Evolutionary conservation across 345 rosid species (phyloP), one percentile per base, ranked within the genome.

Genomic region (Citrus glauca): DNA sequence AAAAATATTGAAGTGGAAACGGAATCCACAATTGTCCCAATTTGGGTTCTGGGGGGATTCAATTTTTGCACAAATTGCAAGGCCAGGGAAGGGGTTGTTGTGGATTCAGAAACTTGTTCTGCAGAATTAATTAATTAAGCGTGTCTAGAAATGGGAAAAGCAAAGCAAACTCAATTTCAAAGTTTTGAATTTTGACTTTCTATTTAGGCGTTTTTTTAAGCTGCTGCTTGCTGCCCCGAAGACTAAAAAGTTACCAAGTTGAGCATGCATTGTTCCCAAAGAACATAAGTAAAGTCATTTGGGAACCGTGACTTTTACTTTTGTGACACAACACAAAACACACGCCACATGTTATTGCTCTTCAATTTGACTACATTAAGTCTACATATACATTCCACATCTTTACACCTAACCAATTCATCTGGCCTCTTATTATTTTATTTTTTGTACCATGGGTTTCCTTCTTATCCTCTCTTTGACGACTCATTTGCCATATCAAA

Each of bases 301-400:
- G 73, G 63, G 64, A 62, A 27, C 42, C 66, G 55, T 69, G 69
- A 71, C 63, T 28, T 62, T 42, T 42, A 62, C 42, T 45, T 62
- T 45, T 57, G 17, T 45, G 50, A 45, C 17, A 1, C 17, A 11
- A 13, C 50, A 45, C 5, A 45, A 45, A 16, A 33, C 55, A 32
- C 16, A 62, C n/a, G 9, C 61, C 38, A 45, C 48, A 62, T 25
- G 75, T 24, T 27, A 35, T 35, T 66, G 61, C 30, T 56, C 50
- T 62, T 64, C 65, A 42, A 45, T n/a, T 71, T 71, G 81, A 63
- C 74, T 33, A 72, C 25, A 9, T 2, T 17, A 32, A 32, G 33
- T 32, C 33, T 32, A 32, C 33, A 32, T 32, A 32, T 65, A 59
- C 38, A 17, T 4, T 13, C 3, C 17, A 3, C 13, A 13, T 45